A percentile compares a stretch with the other conserved stretches of the same genome.
phyloP scores from a whole-genome alignment of 257 asterid genomes.

The Thymus quinquecostatus region DNA sequence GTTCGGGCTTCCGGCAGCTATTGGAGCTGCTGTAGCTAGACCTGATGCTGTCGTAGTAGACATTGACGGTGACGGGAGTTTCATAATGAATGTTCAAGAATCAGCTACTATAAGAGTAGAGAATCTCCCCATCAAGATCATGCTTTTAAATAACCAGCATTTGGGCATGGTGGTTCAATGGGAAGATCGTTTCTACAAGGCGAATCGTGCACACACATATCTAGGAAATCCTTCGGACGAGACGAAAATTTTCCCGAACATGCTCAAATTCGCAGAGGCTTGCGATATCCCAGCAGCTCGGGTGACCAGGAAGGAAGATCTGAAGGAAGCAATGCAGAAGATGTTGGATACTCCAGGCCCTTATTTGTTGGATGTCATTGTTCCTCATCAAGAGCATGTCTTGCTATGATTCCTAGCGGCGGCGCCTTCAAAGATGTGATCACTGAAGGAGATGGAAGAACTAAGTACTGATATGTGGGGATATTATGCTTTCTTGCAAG shows the following conservation, averaged over 20 bases:
- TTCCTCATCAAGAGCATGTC: constrained; percentile 85
- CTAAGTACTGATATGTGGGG: constrained; percentile 35
- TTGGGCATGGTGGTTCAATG: constrained; percentile 91
- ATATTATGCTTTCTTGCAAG: background rate
- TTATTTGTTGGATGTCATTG: constrained; percentile 74
- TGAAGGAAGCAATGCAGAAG: constrained; percentile 61
- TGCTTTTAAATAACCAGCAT: constrained; percentile 80
- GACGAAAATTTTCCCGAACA: constrained; percentile 61
- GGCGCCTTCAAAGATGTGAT: constrained; percentile 79
- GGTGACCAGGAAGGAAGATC: constrained; percentile 52
- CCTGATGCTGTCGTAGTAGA: constrained; percentile 76
- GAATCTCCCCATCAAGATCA: constrained; percentile 75
- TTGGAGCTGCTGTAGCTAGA: constrained; percentile 82
- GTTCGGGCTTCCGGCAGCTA: constrained; percentile 84
- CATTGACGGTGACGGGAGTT: constrained; percentile 92
- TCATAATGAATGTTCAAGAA: constrained; percentile 86
- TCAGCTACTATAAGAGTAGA: constrained; percentile 73
- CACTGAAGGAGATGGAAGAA: constrained; percentile 78
- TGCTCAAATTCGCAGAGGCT: constrained; percentile 80
- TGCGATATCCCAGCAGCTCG: constrained; percentile 74
- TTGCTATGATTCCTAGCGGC: constrained; percentile 84
- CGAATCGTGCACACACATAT: constrained; percentile 80
- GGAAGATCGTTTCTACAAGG: constrained; percentile 85
- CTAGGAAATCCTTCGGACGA: constrained; percentile 74
- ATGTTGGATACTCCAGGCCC: constrained; percentile 86